Evolutionary conservation across 1,284 basidiomycete genomes (phyloP), one percentile per base, ranked within the genome.

Genomic region (Phellopilus nigrolimitatus): DNA sequence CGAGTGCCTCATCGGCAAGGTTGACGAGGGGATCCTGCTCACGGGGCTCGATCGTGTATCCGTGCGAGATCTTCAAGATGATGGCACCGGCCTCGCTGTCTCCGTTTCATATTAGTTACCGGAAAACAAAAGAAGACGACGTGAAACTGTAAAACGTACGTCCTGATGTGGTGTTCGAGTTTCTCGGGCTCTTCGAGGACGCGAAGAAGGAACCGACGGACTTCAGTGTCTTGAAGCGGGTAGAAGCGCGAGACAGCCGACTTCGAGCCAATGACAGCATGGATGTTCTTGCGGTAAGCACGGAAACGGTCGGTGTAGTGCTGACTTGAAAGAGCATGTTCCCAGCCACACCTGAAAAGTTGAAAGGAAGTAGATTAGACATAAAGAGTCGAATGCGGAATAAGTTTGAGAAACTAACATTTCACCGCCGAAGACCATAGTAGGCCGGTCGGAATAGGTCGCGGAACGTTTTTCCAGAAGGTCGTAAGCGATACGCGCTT

Each of bases 381-480:
- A 17, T 6, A 27, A 15, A 10, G n/a, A 24, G 39, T n/a, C n/a
- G n/a, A 37, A 25, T 28, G 10, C 15, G 13, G 4, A 34, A 15
- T n/a, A 39, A 22, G 30, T 9, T 17, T 21, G 1, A 22, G 12
- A 24, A 13, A n/a, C 15, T 24, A 8, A 56, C 56, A 58, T 49
- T 33, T 56, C 48, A 15, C 47, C 51, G 27, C 45, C 55, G 21
- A 58, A 54, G 31, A 38, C 22, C 24, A 59, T 31, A 10, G 24
- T 56, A 1, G 69, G 70, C 27, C 76, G 67, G 63, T 76, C 74
- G 27, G 74, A 76, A 59, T 77, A 76, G 33, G 74, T 70, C 6
- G 71, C 62, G 53, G 74, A 70, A 47, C 71, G 66, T 59, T 70
- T 75, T 44, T 77, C 75, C 25, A 77, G 60, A 21, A 77, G 63